Conservation (phyloP, 176 grass and related monocot genomes). For the Ananas comosus region DNA sequence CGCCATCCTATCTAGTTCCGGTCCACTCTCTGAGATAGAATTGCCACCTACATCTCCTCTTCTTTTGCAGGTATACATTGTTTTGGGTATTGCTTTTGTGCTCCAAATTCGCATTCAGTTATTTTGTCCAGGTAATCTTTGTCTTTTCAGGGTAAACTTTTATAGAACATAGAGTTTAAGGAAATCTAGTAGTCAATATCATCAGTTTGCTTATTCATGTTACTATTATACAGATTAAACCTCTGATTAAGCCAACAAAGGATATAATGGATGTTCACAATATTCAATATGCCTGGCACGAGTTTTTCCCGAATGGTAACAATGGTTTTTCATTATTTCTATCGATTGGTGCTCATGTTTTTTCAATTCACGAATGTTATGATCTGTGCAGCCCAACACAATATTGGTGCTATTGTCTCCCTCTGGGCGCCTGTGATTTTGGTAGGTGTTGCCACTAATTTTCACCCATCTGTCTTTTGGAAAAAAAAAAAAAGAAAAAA, state of each 20-base stretch:
- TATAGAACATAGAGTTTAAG: not conserved
- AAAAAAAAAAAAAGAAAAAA: too few relatives aligned
- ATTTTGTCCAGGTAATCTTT: constrained; percentile 67
- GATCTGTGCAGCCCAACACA: constrained; percentile 53
- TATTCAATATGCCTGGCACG: constrained; percentile 85
- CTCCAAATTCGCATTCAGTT: constrained; percentile 86
- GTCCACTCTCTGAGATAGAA: constrained; percentile 4
- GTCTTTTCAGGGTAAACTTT: constrained; percentile 6
- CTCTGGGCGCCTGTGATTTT: constrained; percentile 87
- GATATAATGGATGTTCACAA: constrained; percentile 78
- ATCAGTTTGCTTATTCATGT: not conserved
- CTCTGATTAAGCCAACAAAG: constrained; percentile 83
- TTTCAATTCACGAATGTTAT: not conserved
- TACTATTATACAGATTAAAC: constrained; percentile 72
- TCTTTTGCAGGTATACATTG: constrained; percentile 62
- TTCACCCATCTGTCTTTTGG: constrained; percentile 10
- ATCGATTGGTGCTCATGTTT: not conserved
- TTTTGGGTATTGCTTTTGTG: constrained; percentile 83
- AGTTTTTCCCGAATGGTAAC: constrained; percentile 94
- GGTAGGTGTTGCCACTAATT: constrained; percentile 32
- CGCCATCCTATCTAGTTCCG: constrained; percentile 5
- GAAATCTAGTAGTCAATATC: not conserved
- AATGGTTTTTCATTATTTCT: not conserved
- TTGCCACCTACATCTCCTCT: constrained; percentile 23
- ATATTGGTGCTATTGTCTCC: constrained; percentile 67